These are phyloP conservation scores for Fusarium concolor DNA, from an alignment of 2,329 filamentous ascomycete genomes.

Conservation along the genomic window DNA sequence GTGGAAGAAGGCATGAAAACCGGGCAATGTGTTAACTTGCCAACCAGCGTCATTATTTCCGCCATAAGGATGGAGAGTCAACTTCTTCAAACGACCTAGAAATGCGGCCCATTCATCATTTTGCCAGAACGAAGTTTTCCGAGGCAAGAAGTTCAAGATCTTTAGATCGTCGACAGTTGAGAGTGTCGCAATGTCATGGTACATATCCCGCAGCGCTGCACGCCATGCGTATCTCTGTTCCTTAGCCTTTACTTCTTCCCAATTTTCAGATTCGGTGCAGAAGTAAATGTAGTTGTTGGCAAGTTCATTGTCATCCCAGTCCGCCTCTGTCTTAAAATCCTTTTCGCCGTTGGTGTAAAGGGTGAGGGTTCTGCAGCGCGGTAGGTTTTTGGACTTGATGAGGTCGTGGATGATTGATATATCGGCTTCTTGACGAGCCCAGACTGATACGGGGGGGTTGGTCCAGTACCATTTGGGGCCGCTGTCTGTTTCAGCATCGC, in stretches of 20 bases:
- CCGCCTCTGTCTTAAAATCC: neutral
- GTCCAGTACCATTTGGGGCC: neutral
- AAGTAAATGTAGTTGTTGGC: neutral
- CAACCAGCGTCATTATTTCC: neutral
- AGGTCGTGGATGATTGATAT: neutral
- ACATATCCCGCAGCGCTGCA: constrained; percentile 9
- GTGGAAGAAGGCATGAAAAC: constrained; percentile 14
- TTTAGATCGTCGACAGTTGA: neutral
- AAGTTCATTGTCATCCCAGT: constrained; percentile 12
- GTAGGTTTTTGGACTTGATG: neutral
- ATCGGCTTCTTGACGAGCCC: constrained; percentile 6
- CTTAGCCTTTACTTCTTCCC: neutral
- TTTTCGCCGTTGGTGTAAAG: neutral
- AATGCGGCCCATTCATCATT: neutral
- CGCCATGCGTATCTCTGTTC: neutral
- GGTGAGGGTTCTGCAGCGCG: neutral
- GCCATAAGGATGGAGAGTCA: constrained; percentile 15
- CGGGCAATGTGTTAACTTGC: neutral
- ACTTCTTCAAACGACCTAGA: neutral
- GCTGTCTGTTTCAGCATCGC: neutral
- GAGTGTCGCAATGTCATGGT: neutral
- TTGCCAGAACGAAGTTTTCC: neutral
- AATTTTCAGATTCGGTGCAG: neutral
- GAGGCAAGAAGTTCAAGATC: constrained; percentile 1
- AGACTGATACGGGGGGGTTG: constrained; percentile 6